These are phyloP conservation scores for Fusarium humuli DNA, from an alignment of 2,329 filamentous ascomycete species.

Conservation along the genomic window DNA sequence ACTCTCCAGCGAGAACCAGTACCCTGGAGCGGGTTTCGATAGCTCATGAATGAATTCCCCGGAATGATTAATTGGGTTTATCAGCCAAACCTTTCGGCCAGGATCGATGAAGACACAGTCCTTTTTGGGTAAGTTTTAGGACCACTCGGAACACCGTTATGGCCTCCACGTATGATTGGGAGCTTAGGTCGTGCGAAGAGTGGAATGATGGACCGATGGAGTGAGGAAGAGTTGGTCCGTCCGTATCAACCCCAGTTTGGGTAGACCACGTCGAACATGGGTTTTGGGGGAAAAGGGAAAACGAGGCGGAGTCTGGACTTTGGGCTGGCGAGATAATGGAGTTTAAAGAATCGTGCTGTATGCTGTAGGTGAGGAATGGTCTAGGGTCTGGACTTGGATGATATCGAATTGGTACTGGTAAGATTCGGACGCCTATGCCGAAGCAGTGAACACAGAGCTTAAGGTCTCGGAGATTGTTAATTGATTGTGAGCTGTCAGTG, in stretches of 20 bases:
- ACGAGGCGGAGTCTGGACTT: slow-evolving; percentile 30
- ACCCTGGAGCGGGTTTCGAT: not conserved
- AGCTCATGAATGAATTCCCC: slow-evolving; percentile 7
- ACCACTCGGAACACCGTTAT: slow-evolving; percentile 17
- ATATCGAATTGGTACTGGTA: slow-evolving; percentile 8
- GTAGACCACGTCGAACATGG: slow-evolving; percentile 22
- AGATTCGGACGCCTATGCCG: not conserved
- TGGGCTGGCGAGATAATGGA: not conserved
- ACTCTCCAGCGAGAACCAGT: slow-evolving; percentile 10
- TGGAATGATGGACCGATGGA: slow-evolving; percentile 38
- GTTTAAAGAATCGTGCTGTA: not conserved
- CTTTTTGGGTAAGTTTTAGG: slow-evolving; percentile 16
- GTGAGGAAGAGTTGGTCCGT: slow-evolving; percentile 36
- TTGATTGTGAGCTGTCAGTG: slow-evolving; percentile 11
- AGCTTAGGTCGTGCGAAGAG: slow-evolving; percentile 23
- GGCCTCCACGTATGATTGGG: slow-evolving; percentile 30
- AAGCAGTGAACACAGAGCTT: not conserved
- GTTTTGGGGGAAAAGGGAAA: slow-evolving; percentile 11
- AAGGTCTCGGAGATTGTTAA: not conserved
- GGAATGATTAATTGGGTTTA: slow-evolving; percentile 10
- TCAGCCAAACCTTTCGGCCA: slow-evolving; percentile 1
- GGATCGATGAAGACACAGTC: slow-evolving; percentile 17
- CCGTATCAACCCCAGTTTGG: slow-evolving; percentile 28
- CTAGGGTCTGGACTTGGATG: slow-evolving; percentile 2
- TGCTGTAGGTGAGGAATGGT: not conserved